Conservation (phyloP, 306 rosid genomes). For the Styphnolobium japonicum region DNA sequence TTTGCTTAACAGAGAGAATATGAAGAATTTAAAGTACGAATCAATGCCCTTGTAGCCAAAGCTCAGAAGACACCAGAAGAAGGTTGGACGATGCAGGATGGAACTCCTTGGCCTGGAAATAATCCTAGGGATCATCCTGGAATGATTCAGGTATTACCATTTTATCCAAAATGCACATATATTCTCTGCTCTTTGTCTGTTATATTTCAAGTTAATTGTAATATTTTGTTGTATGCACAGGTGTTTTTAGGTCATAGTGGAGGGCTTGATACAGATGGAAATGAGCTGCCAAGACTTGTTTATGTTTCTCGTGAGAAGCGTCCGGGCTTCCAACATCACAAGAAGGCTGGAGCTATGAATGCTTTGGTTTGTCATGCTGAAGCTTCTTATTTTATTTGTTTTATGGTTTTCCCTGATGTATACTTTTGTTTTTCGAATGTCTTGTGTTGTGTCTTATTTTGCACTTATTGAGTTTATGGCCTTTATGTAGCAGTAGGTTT, state of each 20-base stretch:
- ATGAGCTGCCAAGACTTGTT: constrained; percentile 98
- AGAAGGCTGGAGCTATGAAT: constrained; percentile 99
- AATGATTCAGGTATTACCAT: constrained; percentile 86
- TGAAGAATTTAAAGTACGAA: constrained; percentile 91
- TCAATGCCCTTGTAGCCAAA: constrained; percentile 91
- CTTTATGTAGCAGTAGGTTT: constrained; percentile 1
- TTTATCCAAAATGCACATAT: constrained; percentile 8
- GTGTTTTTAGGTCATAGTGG: constrained; percentile 99
- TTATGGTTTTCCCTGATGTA: background rate
- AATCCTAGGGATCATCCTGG: constrained; percentile 99
- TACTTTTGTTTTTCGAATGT: background rate
- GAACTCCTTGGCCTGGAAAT: constrained; percentile 99
- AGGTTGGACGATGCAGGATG: constrained; percentile 99
- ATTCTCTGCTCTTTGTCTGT: background rate
- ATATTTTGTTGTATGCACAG: constrained; percentile 54
- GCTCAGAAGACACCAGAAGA: constrained; percentile 99
- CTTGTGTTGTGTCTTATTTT: background rate
- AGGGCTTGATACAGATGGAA: constrained; percentile 97
- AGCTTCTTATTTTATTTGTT: constrained; percentile 7
- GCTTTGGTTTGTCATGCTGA: constrained; percentile 74
- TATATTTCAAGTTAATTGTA: constrained; percentile 13
- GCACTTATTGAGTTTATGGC: background rate
- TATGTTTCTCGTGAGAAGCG: constrained; percentile 99
- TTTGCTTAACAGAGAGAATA: constrained; percentile 81
- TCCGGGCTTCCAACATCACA: constrained; percentile 99